Conservation (phyloP, 208 protist genomes). For the Acanthamoeba rhysodes region DNA sequence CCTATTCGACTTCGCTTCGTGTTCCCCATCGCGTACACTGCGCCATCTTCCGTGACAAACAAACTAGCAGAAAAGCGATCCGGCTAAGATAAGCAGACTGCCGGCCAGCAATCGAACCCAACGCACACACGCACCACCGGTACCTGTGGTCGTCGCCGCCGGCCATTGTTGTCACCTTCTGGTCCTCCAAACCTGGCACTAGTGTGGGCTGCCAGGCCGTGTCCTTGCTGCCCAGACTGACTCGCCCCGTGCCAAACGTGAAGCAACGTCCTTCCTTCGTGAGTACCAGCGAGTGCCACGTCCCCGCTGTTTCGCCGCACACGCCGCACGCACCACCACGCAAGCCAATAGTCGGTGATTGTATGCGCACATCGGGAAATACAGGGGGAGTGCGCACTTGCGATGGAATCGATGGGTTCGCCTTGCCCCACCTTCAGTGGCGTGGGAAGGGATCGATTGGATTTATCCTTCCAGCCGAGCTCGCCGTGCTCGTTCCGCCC, state of each 20-base stretch:
- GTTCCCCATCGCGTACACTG: not conserved
- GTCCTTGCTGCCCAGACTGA: not conserved
- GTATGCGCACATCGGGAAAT: not conserved
- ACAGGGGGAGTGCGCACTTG: not conserved
- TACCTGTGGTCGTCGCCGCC: conserved; percentile 51
- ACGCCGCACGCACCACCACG: not conserved
- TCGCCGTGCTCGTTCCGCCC: conserved; percentile 17
- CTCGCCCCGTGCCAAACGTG: not conserved
- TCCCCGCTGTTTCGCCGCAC: not conserved
- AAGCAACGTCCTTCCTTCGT: not conserved
- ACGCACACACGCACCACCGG: not conserved
- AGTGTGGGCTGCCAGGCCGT: not conserved
- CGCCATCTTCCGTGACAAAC: conserved; percentile 15
- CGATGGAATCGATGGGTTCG: not conserved
- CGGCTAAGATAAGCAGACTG: not conserved
- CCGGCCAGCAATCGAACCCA: too few relatives aligned
- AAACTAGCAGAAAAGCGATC: not conserved
- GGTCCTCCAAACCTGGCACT: conserved; percentile 8
- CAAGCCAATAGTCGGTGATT: not conserved
- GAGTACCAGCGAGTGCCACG: conserved; percentile 26
- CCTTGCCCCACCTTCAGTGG: not conserved
- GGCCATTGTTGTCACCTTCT: conserved; percentile 22
- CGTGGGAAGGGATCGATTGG: not conserved
- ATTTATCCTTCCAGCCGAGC: not conserved
- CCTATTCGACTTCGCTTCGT: not conserved